phyloP scores from a whole-genome alignment of 1,139 yeast genomes.

The Yamadazyma jaroonii region DNA sequence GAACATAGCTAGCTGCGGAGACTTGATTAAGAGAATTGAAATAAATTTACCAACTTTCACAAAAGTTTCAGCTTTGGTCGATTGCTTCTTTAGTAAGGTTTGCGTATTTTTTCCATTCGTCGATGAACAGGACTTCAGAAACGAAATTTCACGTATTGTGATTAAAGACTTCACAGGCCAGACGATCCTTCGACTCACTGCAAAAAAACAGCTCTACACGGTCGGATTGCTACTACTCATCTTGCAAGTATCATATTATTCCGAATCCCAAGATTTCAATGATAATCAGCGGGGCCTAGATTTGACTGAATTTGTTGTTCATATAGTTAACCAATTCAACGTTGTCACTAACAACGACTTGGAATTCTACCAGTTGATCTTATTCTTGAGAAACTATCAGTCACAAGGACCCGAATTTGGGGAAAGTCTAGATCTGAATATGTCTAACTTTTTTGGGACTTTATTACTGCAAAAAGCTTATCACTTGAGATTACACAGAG shows the following conservation, averaged over 20 bases:
- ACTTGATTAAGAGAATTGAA: background rate
- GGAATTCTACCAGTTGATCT: background rate
- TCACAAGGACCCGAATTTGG: slow-evolving; percentile 21
- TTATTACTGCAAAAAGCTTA: slow-evolving; percentile 15
- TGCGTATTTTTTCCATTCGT: slow-evolving; percentile 5
- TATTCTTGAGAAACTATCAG: slow-evolving; percentile 9
- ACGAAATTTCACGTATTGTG: background rate
- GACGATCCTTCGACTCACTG: too few species aligned
- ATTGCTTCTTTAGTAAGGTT: background rate
- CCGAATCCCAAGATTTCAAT: background rate
- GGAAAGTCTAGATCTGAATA: slow-evolving; percentile 14
- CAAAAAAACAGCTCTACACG: too few species aligned
- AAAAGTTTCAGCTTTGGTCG: background rate
- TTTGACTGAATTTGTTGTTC: slow-evolving; percentile 2
- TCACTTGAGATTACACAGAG: slow-evolving; percentile 13
- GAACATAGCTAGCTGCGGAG: background rate
- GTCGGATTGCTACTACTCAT: too few species aligned
- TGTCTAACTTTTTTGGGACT: slow-evolving; percentile 8
- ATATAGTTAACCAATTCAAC: slow-evolving; percentile 4
- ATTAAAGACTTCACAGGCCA: too few species aligned
- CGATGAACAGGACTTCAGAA: slow-evolving; percentile 3
- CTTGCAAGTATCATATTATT: too few species aligned
- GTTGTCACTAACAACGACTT: background rate
- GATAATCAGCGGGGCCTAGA: background rate
- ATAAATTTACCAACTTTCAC: background rate